Evolutionary conservation across 2,329 filamentous ascomycete species (phyloP).

Genomic region (Bipolaris oryzae): DNA sequence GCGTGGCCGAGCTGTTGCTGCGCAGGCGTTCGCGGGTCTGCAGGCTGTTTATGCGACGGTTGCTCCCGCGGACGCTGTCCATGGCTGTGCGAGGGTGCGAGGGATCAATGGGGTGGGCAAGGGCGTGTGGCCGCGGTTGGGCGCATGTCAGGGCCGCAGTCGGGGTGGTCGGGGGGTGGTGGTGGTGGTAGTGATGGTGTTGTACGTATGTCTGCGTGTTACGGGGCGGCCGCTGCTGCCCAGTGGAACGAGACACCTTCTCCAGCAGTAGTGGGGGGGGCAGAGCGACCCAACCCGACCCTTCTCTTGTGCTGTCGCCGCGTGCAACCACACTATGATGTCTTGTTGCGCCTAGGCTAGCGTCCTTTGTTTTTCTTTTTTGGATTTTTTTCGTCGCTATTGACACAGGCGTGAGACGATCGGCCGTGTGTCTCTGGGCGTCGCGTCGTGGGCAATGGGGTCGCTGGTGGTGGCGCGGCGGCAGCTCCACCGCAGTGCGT

Average conservation of each 20-base stretch:
- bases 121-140: slow-evolving; percentile 22
- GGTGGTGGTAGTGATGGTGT: neutral
- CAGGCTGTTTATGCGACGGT: slow-evolving; percentile 52
- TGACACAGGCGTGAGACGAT: slow-evolving; percentile 1
- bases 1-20: slow-evolving; percentile 46
- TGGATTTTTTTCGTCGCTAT: slow-evolving; percentile 1
- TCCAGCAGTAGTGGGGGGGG: neutral
- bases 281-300: slow-evolving; percentile 7
- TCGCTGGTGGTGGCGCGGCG: slow-evolving; percentile 35
- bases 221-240: slow-evolving; percentile 26
- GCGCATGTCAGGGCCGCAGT: slow-evolving; percentile 34
- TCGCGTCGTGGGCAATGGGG: slow-evolving; percentile 24
- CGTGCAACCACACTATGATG: slow-evolving; percentile 2
- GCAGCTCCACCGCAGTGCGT: slow-evolving; percentile 35
- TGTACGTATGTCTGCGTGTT: slow-evolving; percentile 12
- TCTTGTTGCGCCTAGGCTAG: neutral
- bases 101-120: slow-evolving; percentile 24
- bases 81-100: slow-evolving; percentile 29
- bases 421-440: slow-evolving; percentile 15
- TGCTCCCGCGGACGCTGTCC: slow-evolving; percentile 40
- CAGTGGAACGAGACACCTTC: slow-evolving; percentile 19
- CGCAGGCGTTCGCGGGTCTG: slow-evolving; percentile 49
- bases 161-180: slow-evolving; percentile 4
- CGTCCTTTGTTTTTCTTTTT: neutral
- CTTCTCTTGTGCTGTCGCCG: slow-evolving; percentile 20